Evolutionary conservation across 441 rosid species (phyloP).

Genomic region (Pelargonium australe): DNA sequence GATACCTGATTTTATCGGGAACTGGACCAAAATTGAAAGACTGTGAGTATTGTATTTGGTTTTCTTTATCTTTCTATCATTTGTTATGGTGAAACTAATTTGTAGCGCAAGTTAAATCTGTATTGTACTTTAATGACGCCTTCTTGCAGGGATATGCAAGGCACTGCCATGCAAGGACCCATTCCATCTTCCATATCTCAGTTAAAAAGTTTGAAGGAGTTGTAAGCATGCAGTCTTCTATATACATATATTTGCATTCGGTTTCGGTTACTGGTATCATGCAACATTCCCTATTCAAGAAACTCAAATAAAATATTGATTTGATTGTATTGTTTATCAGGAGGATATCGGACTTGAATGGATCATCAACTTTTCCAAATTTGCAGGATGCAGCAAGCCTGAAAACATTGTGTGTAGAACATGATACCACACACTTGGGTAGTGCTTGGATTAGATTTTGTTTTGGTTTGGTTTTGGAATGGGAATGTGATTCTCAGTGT

Average conservation of each 20-base stretch:
- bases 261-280: too few species aligned
- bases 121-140: neutral
- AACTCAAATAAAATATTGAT: neutral
- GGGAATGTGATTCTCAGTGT: too few species aligned
- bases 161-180: constrained; percentile 81
- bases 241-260: too few species aligned
- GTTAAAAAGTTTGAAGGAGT: constrained; percentile 34
- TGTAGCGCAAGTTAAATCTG: too few species aligned
- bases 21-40: constrained; percentile 51
- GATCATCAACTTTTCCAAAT: constrained; percentile 50
- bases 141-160: constrained; percentile 56
- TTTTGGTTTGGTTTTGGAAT: too few species aligned
- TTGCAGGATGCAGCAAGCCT: constrained; percentile 27
- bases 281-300: neutral
- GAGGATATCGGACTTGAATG: constrained; percentile 72
- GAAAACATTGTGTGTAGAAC: constrained; percentile 40
- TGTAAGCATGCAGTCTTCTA: constrained; percentile 37
- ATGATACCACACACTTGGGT: too few species aligned
- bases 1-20: constrained; percentile 74
- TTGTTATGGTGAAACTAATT: neutral
- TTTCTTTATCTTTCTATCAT: neutral
- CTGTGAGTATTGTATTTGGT: constrained; percentile 40
- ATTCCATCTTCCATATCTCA: constrained; percentile 56
- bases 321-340: constrained; percentile 24
- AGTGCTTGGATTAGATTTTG: too few species aligned